Evolutionary conservation across 2,329 filamentous ascomycete genomes (phyloP), one percentile per base, ranked within the genome.

Genomic region (Penicillium fuscoglaucum): DNA sequence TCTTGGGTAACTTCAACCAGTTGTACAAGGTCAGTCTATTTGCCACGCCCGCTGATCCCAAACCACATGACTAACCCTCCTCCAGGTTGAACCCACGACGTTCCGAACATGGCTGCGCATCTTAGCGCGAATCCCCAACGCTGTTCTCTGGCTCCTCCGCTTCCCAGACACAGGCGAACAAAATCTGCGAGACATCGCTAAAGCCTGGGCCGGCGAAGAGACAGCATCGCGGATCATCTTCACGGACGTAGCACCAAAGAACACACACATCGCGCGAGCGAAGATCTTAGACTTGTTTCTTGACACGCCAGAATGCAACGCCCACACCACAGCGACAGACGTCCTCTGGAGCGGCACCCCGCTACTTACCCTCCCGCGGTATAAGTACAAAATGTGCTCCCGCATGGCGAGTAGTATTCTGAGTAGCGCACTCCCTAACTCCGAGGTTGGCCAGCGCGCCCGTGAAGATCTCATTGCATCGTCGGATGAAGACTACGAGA

Each of bases 341-440:
- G 89, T 98, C 1, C 81, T 99, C 7, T 99, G 95, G 95, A 96
- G 90, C 52, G 96, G 93, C 66, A 98, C 95, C 0, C 95, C 95
- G 6, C 80, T 99, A 24, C 81, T 99, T 29, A 99, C 95, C 0
- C 82, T 95, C 31, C 93, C 95, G 12, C 86, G 95, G 37, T 97
- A 98, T 74, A 85, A 90, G 51, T 97, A 97, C 78, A 99, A 99
- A 77, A 99, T 99, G 95, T 99, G 95, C 76, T 96, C 91, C 44
- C 90, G 95, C 54, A 99, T 99, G 90, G 95, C 93, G 7, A 93
- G 95, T 7, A 96, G 91, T 12, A 98, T 99, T 57, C 82, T 99
- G 31, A 90, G 87, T 63, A 95, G 95, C 17, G 95, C 95, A 0
- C 78, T 99, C 4, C 95, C 95, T 0, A 88, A 87, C 64, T 82